These are phyloP conservation scores for Cytospora piceicola DNA, from an alignment of 2,329 filamentous ascomycete genomes.

Conservation along the genomic window DNA sequence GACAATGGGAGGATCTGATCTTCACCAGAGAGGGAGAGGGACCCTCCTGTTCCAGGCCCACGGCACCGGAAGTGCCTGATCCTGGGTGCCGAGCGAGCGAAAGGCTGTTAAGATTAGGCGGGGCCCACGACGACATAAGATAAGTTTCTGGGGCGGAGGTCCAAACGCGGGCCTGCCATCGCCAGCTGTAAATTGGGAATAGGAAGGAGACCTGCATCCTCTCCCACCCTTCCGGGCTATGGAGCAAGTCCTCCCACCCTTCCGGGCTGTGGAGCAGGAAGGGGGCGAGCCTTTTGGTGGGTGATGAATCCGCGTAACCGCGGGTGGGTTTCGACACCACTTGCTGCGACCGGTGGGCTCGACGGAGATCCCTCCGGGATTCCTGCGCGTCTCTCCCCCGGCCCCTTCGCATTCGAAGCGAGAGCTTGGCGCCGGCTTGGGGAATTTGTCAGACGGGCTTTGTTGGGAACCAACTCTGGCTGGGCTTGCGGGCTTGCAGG, in stretches of 20 bases:
- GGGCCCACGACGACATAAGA: not conserved
- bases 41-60: conserved; percentile 14
- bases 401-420: conserved; percentile 7
- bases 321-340: conserved; percentile 23
- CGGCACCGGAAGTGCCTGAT: conserved; percentile 13
- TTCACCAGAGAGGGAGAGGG: not conserved
- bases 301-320: conserved; percentile 4
- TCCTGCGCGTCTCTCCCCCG: not conserved
- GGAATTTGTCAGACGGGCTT: conserved; percentile 12
- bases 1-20: conserved; percentile 5
- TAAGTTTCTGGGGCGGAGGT: conserved; percentile 2
- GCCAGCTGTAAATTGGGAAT: not conserved
- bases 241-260: conserved; percentile 8
- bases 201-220: not conserved
- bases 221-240: conserved; percentile 14
- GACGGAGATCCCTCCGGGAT: conserved; percentile 13
- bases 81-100: conserved; percentile 13
- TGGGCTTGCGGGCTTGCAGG: not conserved
- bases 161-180: not conserved
- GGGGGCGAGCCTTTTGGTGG: conserved; percentile 13
- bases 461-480: conserved; percentile 1
- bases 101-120: not conserved
- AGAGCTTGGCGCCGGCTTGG: conserved; percentile 14
- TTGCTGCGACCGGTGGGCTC: conserved; percentile 3
- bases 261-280: conserved; percentile 18